Base-by-base conservation (phyloP, 768 basidiomycete genomes). In the Paxillus rubicundulus region DNA sequence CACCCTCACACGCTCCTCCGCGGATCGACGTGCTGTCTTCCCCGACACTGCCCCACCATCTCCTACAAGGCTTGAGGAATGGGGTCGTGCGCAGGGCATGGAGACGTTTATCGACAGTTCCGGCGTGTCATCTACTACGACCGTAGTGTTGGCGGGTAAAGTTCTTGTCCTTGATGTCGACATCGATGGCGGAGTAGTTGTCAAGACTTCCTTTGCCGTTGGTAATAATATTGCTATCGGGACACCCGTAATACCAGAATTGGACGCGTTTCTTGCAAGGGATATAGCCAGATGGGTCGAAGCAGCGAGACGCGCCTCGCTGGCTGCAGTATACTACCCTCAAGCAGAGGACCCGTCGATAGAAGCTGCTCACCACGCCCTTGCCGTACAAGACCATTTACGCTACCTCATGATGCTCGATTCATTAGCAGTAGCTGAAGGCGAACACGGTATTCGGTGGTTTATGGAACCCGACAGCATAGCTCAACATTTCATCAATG, bases 81-180 rank as follows among this genome's bases (percentile, higher is more conserved):
- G 86, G 83, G 83, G 82, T 6, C 76, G 75, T 16, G 70, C 77
- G 24, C 82, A 77, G 5, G 87, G 85, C 24, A 86, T 90, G 86
- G 86, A 90, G 60, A 74, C 82, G 4, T 91, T 87, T 72, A 80
- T 77, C 54, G 88, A 89, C 56, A 74, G 74, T 34, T 77, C 77
- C 53, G 79, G 77, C 14, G 36, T 53, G 14, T 58, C 63, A n/a
- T 44, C 60, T 40, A 72, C 72, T 21, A 71, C 78, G 37, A 84
- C 78, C 0, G 70, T 89, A 36, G 77, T 85, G 17, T 77, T 90
- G 34, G 89, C 83, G 4, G 89, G 89, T 2, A 89, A 89, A 65
- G 82, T 89, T n/a, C 72, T 92, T 9, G 88, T 91, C 32, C 70
- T 91, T 49, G 89, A 92, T 63, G 76, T 90, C 53, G 85, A 88